Evolutionary conservation across 495 filamentous ascomycete species (phyloP).

Genomic region (Aspergillus carlsbadensis): DNA sequence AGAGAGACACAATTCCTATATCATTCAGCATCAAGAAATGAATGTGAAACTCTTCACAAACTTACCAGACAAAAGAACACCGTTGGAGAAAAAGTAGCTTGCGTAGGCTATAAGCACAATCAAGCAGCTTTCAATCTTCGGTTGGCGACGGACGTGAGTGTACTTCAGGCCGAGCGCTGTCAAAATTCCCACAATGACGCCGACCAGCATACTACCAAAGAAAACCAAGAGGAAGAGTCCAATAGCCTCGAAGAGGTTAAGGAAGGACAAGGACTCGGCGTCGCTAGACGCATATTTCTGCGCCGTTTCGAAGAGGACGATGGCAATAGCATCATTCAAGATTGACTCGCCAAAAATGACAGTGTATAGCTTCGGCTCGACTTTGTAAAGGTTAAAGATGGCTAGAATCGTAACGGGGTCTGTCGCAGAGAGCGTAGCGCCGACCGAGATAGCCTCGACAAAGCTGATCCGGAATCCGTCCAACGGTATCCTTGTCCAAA

Average conservation of each 20-base stretch:
- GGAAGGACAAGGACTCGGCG: slow-evolving; percentile 60
- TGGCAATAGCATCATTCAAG: slow-evolving; percentile 95
- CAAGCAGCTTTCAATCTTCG: slow-evolving; percentile 94
- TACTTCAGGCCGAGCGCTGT: slow-evolving; percentile 90
- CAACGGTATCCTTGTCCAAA: slow-evolving; percentile 84
- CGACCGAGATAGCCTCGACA: slow-evolving; percentile 92
- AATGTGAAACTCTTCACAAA: slow-evolving; percentile 1
- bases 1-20: slow-evolving; percentile 88
- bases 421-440: slow-evolving; percentile 92
- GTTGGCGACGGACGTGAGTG: slow-evolving; percentile 85
- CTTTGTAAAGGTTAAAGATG: slow-evolving; percentile 99
- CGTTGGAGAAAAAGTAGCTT: slow-evolving; percentile 96
- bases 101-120: slow-evolving; percentile 93
- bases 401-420: slow-evolving; percentile 97
- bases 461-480: slow-evolving; percentile 84
- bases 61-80: slow-evolving; percentile 89
- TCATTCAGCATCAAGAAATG: background rate
- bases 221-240: slow-evolving; percentile 95
- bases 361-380: slow-evolving; percentile 97
- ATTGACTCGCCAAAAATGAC: slow-evolving; percentile 98
- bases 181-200: slow-evolving; percentile 78
- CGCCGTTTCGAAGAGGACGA: slow-evolving; percentile 97
- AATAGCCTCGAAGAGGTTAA: slow-evolving; percentile 83
- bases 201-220: slow-evolving; percentile 89
- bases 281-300: slow-evolving; percentile 74